Base-by-base conservation (phyloP, 129 eudicot genomes). In the Scalesia atractyloides region DNA sequence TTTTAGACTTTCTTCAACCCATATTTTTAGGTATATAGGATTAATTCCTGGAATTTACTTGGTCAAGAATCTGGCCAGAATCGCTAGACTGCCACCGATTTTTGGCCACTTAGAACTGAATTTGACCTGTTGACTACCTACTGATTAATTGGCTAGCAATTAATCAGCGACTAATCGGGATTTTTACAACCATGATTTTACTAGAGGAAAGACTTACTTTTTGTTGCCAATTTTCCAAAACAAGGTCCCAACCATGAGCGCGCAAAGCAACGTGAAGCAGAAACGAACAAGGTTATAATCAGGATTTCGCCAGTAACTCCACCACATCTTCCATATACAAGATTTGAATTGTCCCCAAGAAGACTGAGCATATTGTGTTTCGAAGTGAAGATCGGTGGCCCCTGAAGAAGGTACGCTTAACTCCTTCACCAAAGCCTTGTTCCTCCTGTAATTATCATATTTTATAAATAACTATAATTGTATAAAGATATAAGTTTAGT, bases 301-400 rank as follows among this genome's bases (percentile, higher is more conserved):
- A 19, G 97, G 97, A 80, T 78, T 88, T 73, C 97, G 85, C 97
- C 97, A 91, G 64, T 91, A 91, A 81, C 89, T 84, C 92, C 86
- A 70, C 84, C 87, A 76, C 79, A 86, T 88, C 77, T 91, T 91
- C 97, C 97, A 88, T 9, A 91, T 53, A 67, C 95, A 87, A 13
- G 86, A 74, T 15, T 73, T 82, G 81, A 88, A 86, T 64, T 91
- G 97, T 13, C 88, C 89, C 90, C 90, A 81, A 9, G 82, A 44
- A 11, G 86, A 68, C 72, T 91, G 87, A 4, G 97, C 82, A 60
- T 80, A 91, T 64, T 84, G 82, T 26, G 87, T 86, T 1, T 82
- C 74, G 51, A 88, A 91, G 41, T 81, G 81, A 30, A 91, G 72
- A 66, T 91, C 97, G 13, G 46, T 68, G 16, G 87, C 88, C 20